These are phyloP conservation scores for Cadophora luteo-olivacea DNA, from an alignment of 2,329 filamentous ascomycete species.

Conservation along the genomic window DNA sequence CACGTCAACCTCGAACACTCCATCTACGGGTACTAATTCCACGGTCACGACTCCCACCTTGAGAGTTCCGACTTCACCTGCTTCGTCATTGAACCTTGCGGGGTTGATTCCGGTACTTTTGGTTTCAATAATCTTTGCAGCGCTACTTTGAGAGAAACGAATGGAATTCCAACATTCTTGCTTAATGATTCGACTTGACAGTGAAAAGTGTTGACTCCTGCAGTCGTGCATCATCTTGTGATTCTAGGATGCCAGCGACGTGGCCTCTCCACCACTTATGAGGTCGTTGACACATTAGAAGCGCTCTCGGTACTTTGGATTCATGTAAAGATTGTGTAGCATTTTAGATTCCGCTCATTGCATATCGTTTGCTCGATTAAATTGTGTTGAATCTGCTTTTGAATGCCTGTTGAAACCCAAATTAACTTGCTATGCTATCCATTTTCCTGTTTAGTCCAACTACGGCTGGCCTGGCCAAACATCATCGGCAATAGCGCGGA, in stretches of 20 bases:
- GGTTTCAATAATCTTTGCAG: background rate
- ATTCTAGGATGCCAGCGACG: background rate
- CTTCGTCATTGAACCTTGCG: conserved; percentile 6
- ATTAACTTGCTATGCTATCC: background rate
- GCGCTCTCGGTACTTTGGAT: background rate
- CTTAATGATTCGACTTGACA: background rate
- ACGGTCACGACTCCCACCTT: conserved; percentile 10
- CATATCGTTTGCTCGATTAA: background rate
- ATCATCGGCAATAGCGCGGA: conserved; percentile 74
- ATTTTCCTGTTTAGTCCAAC: background rate
- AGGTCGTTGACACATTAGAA: background rate
- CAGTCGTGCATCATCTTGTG: background rate
- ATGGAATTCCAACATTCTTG: background rate
- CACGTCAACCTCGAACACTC: background rate
- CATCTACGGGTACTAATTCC: background rate
- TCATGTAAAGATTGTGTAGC: background rate
- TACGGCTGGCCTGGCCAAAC: conserved; percentile 60
- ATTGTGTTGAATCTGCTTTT: background rate
- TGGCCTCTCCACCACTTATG: too few species aligned
- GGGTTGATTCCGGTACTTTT: conserved; percentile 1
- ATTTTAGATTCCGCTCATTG: background rate
- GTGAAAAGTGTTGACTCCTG: background rate
- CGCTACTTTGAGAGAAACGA: background rate
- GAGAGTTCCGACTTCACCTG: conserved; percentile 9
- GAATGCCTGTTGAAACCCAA: background rate